Conservation (phyloP, 345 rosid species). For the Clausena lansium region DNA sequence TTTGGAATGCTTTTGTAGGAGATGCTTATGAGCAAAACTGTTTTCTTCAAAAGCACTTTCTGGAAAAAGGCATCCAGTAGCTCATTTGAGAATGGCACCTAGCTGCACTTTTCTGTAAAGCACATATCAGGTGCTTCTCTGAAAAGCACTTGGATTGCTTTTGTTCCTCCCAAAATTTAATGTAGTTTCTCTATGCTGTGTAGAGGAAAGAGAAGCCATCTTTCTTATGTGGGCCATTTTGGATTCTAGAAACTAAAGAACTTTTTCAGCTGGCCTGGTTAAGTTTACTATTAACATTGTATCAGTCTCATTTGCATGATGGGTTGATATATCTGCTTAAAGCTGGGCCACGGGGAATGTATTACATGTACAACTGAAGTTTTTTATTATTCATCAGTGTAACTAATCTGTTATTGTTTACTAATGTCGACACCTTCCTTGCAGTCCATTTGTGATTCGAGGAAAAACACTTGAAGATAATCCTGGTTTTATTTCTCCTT, state of each 20-base stretch:
- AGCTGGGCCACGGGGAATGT: neutral
- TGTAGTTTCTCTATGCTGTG: neutral
- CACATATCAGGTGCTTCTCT: neutral
- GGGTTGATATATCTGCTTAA: neutral
- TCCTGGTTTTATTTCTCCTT: constrained; percentile 15
- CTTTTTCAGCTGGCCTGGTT: neutral
- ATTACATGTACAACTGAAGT: neutral
- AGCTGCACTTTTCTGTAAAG: too few species aligned
- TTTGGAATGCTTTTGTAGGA: neutral
- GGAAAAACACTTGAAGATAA: constrained; percentile 12
- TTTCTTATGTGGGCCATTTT: neutral
- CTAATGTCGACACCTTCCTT: constrained; percentile 10
- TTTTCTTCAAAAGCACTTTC: neutral
- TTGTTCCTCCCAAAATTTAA: neutral
- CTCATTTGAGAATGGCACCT: neutral
- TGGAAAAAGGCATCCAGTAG: neutral
- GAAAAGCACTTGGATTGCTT: neutral
- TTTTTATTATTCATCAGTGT: neutral
- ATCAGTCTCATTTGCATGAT: neutral
- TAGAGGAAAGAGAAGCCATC: constrained; percentile 4
- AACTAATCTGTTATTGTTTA: neutral
- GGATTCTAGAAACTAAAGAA: neutral
- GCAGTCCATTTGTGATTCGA: constrained; percentile 27
- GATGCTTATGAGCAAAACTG: neutral
- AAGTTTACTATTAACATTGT: neutral